Evolutionary conservation across 2,329 filamentous ascomycete species (phyloP).

Genomic region (Exophiala xenobiotica): DNA sequence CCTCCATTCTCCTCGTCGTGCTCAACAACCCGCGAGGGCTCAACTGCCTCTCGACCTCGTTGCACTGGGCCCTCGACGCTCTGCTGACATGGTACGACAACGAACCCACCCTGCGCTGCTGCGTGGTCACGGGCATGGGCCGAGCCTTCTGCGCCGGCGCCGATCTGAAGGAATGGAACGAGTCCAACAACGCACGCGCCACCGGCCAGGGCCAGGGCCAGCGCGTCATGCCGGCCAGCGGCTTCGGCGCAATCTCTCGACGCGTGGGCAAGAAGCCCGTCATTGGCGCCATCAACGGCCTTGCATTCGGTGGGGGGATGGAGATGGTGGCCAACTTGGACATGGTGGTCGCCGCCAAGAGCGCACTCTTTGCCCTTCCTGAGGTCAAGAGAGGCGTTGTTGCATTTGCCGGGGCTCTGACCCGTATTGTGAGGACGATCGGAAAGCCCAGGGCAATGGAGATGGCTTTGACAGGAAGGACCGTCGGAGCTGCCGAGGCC

Average conservation of each 20-base stretch:
- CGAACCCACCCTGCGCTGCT: conserved; percentile 42
- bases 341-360: conserved; percentile 60
- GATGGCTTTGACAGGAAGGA: conserved; percentile 66
- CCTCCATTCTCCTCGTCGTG: conserved; percentile 48
- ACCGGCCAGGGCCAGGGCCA: conserved; percentile 11
- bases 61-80: conserved; percentile 41
- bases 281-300: conserved; percentile 71
- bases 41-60: conserved; percentile 44
- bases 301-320: conserved; percentile 72
- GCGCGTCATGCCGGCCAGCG: conserved; percentile 32
- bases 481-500: conserved; percentile 59
- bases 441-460: conserved; percentile 69
- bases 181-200: conserved; percentile 20
- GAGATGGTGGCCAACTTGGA: conserved; percentile 75
- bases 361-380: conserved; percentile 65
- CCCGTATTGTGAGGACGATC: conserved; percentile 65
- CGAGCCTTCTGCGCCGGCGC: conserved; percentile 47
- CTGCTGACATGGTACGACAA: conserved; percentile 47
- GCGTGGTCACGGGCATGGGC: conserved; percentile 43
- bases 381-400: conserved; percentile 71
- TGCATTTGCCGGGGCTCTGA: conserved; percentile 67
- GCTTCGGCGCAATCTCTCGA: conserved; percentile 49
- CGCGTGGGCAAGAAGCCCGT: conserved; percentile 70
- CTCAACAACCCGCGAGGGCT: conserved; percentile 44
- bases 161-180: conserved; percentile 46